Conservation (phyloP, 495 filamentous ascomycete genomes). For the Lichina pygmaea region DNA sequence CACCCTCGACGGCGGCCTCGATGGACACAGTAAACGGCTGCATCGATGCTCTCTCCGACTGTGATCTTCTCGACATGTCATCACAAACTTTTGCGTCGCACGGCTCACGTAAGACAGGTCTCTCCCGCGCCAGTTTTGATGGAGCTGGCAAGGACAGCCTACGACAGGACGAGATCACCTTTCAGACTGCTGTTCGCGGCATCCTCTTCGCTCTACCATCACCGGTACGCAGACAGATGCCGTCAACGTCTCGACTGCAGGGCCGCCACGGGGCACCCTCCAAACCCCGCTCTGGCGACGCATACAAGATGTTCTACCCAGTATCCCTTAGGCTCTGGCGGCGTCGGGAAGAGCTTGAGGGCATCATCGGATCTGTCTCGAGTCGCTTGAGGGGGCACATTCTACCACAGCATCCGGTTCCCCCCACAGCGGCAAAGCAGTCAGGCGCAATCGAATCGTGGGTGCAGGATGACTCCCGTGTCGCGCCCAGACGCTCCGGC, state of each 20-base stretch:
- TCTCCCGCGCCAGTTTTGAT: constrained; percentile 11
- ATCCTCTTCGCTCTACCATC: constrained; percentile 57
- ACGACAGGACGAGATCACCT: constrained; percentile 76
- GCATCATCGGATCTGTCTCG: constrained; percentile 39
- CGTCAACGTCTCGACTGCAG: constrained; percentile 10
- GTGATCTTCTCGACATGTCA: constrained; percentile 36
- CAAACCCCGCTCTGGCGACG: constrained; percentile 17
- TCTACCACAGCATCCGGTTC: constrained; percentile 3
- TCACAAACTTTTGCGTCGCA: constrained; percentile 7
- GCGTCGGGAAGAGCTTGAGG: constrained; percentile 49
- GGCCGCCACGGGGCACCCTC: neutral
- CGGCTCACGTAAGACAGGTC: constrained; percentile 10
- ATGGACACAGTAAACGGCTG: constrained; percentile 47
- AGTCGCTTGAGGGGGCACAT: constrained; percentile 11
- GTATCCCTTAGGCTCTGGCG: constrained; percentile 50
- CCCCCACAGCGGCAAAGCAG: constrained; percentile 2
- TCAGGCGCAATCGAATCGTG: constrained; percentile 1
- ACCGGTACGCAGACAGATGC: constrained; percentile 42
- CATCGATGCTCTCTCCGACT: constrained; percentile 63
- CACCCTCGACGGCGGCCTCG: constrained; percentile 25
- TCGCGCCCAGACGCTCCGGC: neutral
- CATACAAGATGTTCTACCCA: constrained; percentile 73
- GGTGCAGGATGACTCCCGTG: neutral
- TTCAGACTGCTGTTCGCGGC: constrained; percentile 66
- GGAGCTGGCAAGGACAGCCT: constrained; percentile 38